Percentiles rank a stretch among this genome's conserved stretches.
phyloP scores from a whole-genome alignment of 345 rosid species.

The Geranium brycei region DNA sequence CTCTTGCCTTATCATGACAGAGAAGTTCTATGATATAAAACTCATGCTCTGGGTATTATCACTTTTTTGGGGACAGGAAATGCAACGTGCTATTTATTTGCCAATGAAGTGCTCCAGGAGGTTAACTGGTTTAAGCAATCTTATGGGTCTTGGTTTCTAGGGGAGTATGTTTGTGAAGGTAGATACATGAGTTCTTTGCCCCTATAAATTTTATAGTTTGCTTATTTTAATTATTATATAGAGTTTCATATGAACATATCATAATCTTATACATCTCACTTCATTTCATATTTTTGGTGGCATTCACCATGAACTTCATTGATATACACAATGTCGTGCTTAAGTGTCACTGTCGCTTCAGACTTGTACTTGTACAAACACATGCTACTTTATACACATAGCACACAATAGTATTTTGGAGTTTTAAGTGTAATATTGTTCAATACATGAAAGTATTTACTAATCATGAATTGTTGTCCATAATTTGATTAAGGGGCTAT shows the following conservation, averaged over 20 bases:
- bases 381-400: too few species aligned
- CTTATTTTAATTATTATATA: neutral
- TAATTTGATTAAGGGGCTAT: neutral
- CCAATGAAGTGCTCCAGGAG: slow-evolving; percentile 53
- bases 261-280: too few species aligned
- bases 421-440: too few species aligned
- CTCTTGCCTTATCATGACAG: too few species aligned
- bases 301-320: too few species aligned
- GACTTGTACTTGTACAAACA: too few species aligned
- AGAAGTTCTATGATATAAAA: neutral
- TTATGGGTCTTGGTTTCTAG: slow-evolving; percentile 82
- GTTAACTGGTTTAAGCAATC: slow-evolving; percentile 78
- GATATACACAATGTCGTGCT: too few species aligned
- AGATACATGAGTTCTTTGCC: neutral
- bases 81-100: slow-evolving; percentile 39
- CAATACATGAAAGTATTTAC: neutral
- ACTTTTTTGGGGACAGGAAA: slow-evolving; percentile 27
- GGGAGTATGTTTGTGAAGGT: slow-evolving; percentile 76
- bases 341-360: too few species aligned
- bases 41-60: neutral
- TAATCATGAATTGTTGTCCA: neutral
- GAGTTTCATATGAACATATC: too few species aligned
- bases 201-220: neutral
- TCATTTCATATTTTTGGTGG: too few species aligned
- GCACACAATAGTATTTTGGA: too few species aligned